These are phyloP conservation scores for Salix purpurea DNA, from an alignment of 345 rosid genomes.

Conservation along the genomic window DNA sequence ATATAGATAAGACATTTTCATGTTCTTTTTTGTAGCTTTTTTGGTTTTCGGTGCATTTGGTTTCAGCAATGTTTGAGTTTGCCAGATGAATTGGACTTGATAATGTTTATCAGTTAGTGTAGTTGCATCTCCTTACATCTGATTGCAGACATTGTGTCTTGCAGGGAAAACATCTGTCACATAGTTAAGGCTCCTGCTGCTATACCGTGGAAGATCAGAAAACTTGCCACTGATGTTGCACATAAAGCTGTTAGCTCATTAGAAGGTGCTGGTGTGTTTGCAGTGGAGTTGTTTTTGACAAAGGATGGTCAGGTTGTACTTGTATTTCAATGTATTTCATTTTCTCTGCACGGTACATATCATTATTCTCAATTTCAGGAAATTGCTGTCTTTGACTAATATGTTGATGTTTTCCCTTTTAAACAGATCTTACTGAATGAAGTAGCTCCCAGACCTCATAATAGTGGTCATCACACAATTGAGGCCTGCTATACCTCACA, in stretches of 20 bases:
- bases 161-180: constrained; percentile 92
- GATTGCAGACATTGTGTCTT: constrained; percentile 13
- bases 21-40: neutral
- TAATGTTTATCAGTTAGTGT: neutral
- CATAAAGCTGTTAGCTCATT: constrained; percentile 68
- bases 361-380: neutral
- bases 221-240: constrained; percentile 82
- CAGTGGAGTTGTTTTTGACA: constrained; percentile 89
- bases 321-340: constrained; percentile 10
- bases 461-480: constrained; percentile 97
- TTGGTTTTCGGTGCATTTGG: neutral
- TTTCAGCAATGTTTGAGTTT: neutral
- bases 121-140: constrained; percentile 1
- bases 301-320: constrained; percentile 64
- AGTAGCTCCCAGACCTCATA: constrained; percentile 98
- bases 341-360: neutral
- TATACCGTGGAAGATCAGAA: constrained; percentile 72
- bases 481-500: constrained; percentile 95
- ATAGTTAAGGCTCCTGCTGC: constrained; percentile 89
- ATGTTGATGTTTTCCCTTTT: constrained; percentile 4
- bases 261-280: constrained; percentile 96
- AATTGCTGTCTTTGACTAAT: neutral
- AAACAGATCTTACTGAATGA: constrained; percentile 79
- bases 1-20: neutral
- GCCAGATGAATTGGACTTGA: neutral